phyloP scores from a whole-genome alignment of 2,329 filamentous ascomycete genomes.

The Monascus ruber region DNA sequence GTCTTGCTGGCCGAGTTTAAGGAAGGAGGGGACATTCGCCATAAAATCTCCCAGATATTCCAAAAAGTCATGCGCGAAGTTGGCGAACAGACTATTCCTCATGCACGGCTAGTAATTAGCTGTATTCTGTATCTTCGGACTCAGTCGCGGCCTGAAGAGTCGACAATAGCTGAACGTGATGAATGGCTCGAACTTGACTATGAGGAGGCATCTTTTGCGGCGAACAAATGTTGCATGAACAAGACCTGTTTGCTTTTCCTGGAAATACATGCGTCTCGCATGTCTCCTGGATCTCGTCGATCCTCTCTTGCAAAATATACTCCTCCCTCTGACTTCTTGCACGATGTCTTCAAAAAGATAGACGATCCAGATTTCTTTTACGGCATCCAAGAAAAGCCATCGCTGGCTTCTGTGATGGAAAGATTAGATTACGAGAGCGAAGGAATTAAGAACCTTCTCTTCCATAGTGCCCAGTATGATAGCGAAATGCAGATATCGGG shows the following conservation, averaged over 20 bases:
- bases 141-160: constrained; percentile 62
- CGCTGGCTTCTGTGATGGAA: constrained; percentile 63
- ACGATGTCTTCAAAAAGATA: constrained; percentile 79
- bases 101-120: constrained; percentile 62
- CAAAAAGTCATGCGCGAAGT: constrained; percentile 49
- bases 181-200: constrained; percentile 82
- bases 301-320: constrained; percentile 47
- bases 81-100: constrained; percentile 40
- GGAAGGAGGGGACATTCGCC: constrained; percentile 47
- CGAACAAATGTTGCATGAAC: constrained; percentile 68
- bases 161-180: constrained; percentile 64
- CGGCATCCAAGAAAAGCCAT: constrained; percentile 68
- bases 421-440: constrained; percentile 83
- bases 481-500: constrained; percentile 58
- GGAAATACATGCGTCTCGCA: constrained; percentile 56
- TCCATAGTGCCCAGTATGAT: constrained; percentile 83
- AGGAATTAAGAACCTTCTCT: constrained; percentile 75
- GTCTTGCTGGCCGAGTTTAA: constrained; percentile 60
- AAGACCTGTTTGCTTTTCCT: constrained; percentile 76
- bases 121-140: constrained; percentile 79
- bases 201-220: constrained; percentile 56
- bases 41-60: constrained; percentile 54
- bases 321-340: constrained; percentile 56
- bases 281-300: constrained; percentile 49
- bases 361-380: constrained; percentile 97